A percentile compares a stretch with the other conserved stretches of the same genome.
These are phyloP conservation scores for Solanum medicagineum DNA, from an alignment of 257 asterid genomes.

Conservation along the genomic window DNA sequence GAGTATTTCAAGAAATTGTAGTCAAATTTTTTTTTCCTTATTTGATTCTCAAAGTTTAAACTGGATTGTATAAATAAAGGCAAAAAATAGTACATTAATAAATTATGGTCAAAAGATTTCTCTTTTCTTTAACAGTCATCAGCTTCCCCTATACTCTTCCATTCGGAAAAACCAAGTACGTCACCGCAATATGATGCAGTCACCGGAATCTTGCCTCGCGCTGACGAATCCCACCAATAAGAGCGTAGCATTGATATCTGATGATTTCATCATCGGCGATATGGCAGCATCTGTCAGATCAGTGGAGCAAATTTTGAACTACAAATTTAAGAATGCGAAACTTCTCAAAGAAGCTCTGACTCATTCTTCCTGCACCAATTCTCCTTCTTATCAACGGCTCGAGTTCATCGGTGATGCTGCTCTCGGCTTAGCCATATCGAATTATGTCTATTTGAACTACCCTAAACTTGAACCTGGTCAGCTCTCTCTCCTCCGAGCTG, in stretches of 20 bases:
- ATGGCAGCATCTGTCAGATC: conserved; percentile 28
- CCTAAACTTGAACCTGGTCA: conserved; percentile 51
- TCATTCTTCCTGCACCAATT: conserved; percentile 50
- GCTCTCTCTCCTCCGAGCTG: conserved; percentile 60
- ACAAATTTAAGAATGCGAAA: conserved; percentile 30
- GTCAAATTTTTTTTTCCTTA: neutral
- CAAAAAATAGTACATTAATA: no score
- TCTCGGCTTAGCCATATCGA: conserved; percentile 44
- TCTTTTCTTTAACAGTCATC: neutral
- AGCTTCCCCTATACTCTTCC: no score
- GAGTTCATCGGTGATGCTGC: conserved; percentile 79
- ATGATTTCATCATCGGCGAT: neutral
- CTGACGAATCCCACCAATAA: neutral
- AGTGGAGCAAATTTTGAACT: conserved; percentile 42
- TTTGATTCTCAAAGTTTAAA: neutral
- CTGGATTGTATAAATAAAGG: no score
- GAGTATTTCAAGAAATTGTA: neutral
- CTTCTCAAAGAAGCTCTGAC: conserved; percentile 69
- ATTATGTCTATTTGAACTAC: conserved; percentile 31
- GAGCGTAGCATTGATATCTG: neutral
- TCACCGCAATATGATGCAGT: neutral
- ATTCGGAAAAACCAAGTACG: neutral
- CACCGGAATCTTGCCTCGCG: neutral
- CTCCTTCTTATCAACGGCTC: conserved; percentile 69
- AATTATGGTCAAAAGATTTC: no score